Evolutionary conservation across 176 grass and related monocot species (phyloP), one percentile per base, ranked within the genome.

Genomic region (Otatea glauca): DNA sequence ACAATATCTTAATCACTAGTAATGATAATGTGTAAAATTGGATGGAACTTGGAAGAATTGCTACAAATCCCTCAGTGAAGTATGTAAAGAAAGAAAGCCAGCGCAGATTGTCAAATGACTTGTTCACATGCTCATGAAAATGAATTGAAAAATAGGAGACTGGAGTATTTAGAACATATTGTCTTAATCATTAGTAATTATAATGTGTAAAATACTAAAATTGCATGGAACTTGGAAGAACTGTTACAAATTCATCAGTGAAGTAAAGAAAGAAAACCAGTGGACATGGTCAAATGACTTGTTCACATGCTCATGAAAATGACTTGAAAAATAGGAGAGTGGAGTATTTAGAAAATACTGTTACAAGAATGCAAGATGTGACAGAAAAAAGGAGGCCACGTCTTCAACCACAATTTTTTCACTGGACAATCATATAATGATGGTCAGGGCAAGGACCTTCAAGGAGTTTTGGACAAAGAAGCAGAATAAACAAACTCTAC

Each of bases 401-500:
- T 27, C 10, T 10, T 5, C 6, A 29, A 63, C 24, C 3, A 29
- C 23, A 29, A 13, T 29, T 29, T 63, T 14, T 63, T 63, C 4
- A 15, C 1, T 6, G 5, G 61, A 0, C 61, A 64, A 64, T 64
- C 25, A 64, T 73, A 79, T 49, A 48, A 12, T 74, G 20, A 56
- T 61, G 77, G 13, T 23, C 77, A 53, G 39, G 13, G n/a, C 47
- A 73, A 73, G 68, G 16, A 41, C 45, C 61, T 70, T 43, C 1
- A 44, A 34, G 44, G 49, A 11, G n/a, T 86, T 54, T 80, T 64
- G 12, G 32, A 79, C 5, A 12, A 66, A 67, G 32, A 53, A 76
- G 45, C 58, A 75, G 32, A 67, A 67, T 27, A 73, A 29, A 81
- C n/a, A 13, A 81, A 64, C 24, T 80, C n/a, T 64, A 54, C 24